Evolutionary conservation across 1,139 yeast species (phyloP).

Genomic region (Geotrichum carabidarum): DNA sequence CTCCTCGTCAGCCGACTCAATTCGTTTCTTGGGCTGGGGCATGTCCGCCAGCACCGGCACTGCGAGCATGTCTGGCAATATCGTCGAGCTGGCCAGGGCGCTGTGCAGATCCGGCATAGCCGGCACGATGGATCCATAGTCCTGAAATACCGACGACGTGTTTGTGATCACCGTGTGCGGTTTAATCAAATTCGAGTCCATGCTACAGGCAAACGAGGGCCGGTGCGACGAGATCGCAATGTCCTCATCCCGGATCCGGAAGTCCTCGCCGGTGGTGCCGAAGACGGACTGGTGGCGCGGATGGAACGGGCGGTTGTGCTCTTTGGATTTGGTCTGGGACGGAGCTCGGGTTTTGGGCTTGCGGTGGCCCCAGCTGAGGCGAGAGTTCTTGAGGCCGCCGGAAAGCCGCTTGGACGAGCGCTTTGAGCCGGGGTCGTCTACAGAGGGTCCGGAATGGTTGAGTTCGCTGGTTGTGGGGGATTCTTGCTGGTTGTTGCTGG

Average conservation of each 20-base stretch:
- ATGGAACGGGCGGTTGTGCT: no score
- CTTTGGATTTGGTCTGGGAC: neutral
- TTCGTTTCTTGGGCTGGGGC: neutral
- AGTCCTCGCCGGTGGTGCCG: constrained; percentile 10
- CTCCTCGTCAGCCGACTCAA: neutral
- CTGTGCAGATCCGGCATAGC: neutral
- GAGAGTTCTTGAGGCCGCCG: neutral
- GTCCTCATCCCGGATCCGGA: constrained; percentile 15
- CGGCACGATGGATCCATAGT: neutral
- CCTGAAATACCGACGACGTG: constrained; percentile 15
- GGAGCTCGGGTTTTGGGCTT: neutral
- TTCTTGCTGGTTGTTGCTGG: no score
- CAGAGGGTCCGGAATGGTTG: no score
- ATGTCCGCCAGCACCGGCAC: neutral
- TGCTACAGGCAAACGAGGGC: constrained; percentile 3
- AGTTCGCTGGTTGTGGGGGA: neutral
- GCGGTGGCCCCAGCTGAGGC: constrained; percentile 6
- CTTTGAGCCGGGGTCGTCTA: neutral
- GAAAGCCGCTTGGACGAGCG: neutral
- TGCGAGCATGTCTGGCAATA: neutral
- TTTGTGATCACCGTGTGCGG: constrained; percentile 11
- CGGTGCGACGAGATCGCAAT: constrained; percentile 10
- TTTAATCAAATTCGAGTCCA: constrained; percentile 10
- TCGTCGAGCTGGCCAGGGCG: neutral
- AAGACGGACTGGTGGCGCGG: neutral